Evolutionary conservation across 2,329 filamentous ascomycete genomes (phyloP).

Genomic region (Nigrospora oryzae): DNA sequence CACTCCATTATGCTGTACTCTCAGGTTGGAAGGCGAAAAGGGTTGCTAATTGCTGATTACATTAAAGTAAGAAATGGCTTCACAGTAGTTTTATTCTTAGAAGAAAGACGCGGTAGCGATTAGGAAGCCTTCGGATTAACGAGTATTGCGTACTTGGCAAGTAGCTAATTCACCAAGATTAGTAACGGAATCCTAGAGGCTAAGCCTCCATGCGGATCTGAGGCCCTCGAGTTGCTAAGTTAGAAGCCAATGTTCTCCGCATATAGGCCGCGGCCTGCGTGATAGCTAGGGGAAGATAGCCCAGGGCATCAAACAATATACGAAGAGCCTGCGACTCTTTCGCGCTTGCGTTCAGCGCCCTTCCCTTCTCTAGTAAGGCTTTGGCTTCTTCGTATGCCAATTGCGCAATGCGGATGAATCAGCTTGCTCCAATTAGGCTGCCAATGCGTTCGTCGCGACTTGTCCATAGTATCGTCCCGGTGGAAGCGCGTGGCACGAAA

Average conservation of each 20-base stretch:
- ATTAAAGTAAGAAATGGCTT: no score
- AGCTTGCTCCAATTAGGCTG: conserved; percentile 12
- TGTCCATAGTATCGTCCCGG: conserved; percentile 22
- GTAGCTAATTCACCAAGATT: no score
- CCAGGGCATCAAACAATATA: conserved; percentile 12
- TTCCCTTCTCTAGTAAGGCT: conserved; percentile 6
- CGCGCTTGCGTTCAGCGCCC: neutral
- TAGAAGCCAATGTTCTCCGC: conserved; percentile 9
- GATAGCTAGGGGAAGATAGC: conserved; percentile 22
- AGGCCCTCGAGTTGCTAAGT: no score
- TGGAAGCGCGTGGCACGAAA: conserved; percentile 15
- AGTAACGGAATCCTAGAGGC: no score
- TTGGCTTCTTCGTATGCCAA: conserved; percentile 13
- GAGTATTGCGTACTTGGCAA: no score
- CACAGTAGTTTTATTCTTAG: no score
- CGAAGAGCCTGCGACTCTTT: conserved; percentile 2
- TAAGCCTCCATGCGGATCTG: no score
- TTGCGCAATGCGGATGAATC: conserved; percentile 11
- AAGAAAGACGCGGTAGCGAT: no score
- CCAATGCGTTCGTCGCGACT: conserved; percentile 17
- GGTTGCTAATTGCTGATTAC: no score
- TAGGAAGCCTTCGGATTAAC: no score
- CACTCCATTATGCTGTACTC: neutral
- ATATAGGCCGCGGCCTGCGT: conserved; percentile 23
- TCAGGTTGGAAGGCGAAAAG: neutral